Conservation (phyloP, 495 filamentous ascomycete genomes). For the Penicillium coffeae region DNA sequence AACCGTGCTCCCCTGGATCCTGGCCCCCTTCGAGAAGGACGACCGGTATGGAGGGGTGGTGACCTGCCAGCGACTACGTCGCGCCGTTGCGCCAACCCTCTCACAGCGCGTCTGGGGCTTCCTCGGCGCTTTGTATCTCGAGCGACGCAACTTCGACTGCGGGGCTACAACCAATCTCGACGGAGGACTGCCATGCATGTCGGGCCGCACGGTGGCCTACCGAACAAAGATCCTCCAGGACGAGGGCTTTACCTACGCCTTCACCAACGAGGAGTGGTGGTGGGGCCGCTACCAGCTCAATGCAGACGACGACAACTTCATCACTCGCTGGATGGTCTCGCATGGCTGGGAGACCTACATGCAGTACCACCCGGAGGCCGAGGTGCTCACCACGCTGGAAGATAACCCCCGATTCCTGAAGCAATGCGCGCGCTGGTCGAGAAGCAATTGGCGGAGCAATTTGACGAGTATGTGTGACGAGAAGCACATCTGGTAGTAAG, state of each 20-base stretch:
- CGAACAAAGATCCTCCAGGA: slow-evolving; percentile 76
- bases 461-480: slow-evolving; percentile 71
- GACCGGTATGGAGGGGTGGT: slow-evolving; percentile 73
- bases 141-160: slow-evolving; percentile 84
- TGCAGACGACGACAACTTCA: slow-evolving; percentile 81
- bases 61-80: slow-evolving; percentile 74
- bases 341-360: slow-evolving; percentile 74
- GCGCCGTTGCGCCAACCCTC: slow-evolving; percentile 53
- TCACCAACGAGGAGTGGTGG: slow-evolving; percentile 68
- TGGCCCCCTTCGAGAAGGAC: slow-evolving; percentile 77
- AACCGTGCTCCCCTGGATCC: slow-evolving; percentile 73
- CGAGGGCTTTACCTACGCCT: slow-evolving; percentile 65
- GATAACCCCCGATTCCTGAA: slow-evolving; percentile 68
- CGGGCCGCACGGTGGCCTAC: slow-evolving; percentile 80
- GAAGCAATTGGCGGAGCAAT: slow-evolving; percentile 81
- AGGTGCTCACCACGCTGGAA: slow-evolving; percentile 73
- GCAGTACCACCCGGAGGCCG: slow-evolving; percentile 69
- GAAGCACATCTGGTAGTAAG: slow-evolving; percentile 65
- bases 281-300: slow-evolving; percentile 67
- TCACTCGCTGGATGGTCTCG: slow-evolving; percentile 74
- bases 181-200: slow-evolving; percentile 83
- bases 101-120: slow-evolving; percentile 65
- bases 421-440: slow-evolving; percentile 77
- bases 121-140: slow-evolving; percentile 77
- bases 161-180: slow-evolving; percentile 82